A percentile compares a stretch with the other conserved stretches of the same genome.
Evolutionary conservation across 2,329 filamentous ascomycete genomes (phyloP).

Genomic region (Sporothrix protearum): DNA sequence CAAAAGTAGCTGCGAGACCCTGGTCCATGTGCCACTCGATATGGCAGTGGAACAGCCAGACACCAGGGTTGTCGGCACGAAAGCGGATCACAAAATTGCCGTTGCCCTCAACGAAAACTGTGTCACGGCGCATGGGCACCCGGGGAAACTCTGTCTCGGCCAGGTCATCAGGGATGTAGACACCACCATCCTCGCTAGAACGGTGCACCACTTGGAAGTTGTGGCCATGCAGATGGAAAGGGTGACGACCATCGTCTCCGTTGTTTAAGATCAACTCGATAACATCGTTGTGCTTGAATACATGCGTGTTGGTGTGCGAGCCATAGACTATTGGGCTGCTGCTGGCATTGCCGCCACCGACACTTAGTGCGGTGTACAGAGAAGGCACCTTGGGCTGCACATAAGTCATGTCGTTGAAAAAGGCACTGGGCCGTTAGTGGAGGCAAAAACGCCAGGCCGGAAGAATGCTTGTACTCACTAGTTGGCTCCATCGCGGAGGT

Average conservation of each 20-base stretch:
- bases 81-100: slow-evolving; percentile 50
- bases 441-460: no score
- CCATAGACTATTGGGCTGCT: slow-evolving; percentile 65
- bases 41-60: slow-evolving; percentile 51
- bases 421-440: slow-evolving; percentile 42
- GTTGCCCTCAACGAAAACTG: slow-evolving; percentile 40
- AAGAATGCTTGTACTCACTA: slow-evolving; percentile 48
- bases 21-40: slow-evolving; percentile 54
- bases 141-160: slow-evolving; percentile 35
- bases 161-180: slow-evolving; percentile 47
- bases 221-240: slow-evolving; percentile 30
- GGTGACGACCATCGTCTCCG: slow-evolving; percentile 28
- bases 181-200: slow-evolving; percentile 53
- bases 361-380: slow-evolving; percentile 69
- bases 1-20: slow-evolving; percentile 44
- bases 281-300: slow-evolving; percentile 64
- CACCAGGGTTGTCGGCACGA: slow-evolving; percentile 46
- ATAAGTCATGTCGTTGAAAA: slow-evolving; percentile 78
- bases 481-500: slow-evolving; percentile 63
- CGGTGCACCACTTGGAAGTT: slow-evolving; percentile 50
- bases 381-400: slow-evolving; percentile 70
- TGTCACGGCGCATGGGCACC: slow-evolving; percentile 57
- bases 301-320: slow-evolving; percentile 59
- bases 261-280: slow-evolving; percentile 62
- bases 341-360: slow-evolving; percentile 54